These are phyloP conservation scores for Rosa chinensis DNA, from an alignment of 306 rosid species.

Conservation along the genomic window DNA sequence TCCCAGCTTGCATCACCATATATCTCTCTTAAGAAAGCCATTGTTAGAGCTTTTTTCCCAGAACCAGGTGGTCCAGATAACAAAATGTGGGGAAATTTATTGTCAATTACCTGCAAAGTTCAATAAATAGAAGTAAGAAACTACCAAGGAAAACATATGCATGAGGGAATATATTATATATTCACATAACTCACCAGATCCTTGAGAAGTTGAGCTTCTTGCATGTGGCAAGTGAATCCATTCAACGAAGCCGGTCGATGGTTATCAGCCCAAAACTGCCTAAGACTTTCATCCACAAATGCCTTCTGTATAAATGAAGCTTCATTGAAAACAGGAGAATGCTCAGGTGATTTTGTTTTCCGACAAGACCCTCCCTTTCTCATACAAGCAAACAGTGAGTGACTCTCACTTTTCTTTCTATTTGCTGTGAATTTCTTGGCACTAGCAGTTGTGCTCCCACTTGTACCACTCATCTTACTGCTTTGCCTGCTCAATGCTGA, in stretches of 20 bases:
- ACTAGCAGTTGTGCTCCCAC: slow-evolving; percentile 57
- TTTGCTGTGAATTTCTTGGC: slow-evolving; percentile 52
- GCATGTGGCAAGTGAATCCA: slow-evolving; percentile 77
- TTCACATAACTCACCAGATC: slow-evolving; percentile 50
- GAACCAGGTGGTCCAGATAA: slow-evolving; percentile 71
- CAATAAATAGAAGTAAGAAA: slow-evolving; percentile 19
- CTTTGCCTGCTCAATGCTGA: slow-evolving; percentile 24
- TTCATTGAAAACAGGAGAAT: slow-evolving; percentile 43
- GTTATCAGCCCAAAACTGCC: slow-evolving; percentile 84
- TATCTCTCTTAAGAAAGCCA: slow-evolving; percentile 71
- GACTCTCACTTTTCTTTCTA: slow-evolving; percentile 47
- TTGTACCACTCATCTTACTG: slow-evolving; percentile 53
- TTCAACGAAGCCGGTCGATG: slow-evolving; percentile 62
- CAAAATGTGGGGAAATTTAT: slow-evolving; percentile 65
- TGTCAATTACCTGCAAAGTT: slow-evolving; percentile 49
- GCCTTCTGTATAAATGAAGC: slow-evolving; percentile 62
- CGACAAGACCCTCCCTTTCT: slow-evolving; percentile 62
- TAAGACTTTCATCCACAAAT: slow-evolving; percentile 53
- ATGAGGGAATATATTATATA: background rate
- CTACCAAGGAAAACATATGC: background rate
- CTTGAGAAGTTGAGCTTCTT: slow-evolving; percentile 72
- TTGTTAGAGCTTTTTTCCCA: slow-evolving; percentile 64
- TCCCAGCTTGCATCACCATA: slow-evolving; percentile 68
- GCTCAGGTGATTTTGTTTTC: slow-evolving; percentile 61
- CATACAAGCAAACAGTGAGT: slow-evolving; percentile 70